Conservation (phyloP, 2,329 filamentous ascomycete genomes). For the Colletotrichum simmondsii region DNA sequence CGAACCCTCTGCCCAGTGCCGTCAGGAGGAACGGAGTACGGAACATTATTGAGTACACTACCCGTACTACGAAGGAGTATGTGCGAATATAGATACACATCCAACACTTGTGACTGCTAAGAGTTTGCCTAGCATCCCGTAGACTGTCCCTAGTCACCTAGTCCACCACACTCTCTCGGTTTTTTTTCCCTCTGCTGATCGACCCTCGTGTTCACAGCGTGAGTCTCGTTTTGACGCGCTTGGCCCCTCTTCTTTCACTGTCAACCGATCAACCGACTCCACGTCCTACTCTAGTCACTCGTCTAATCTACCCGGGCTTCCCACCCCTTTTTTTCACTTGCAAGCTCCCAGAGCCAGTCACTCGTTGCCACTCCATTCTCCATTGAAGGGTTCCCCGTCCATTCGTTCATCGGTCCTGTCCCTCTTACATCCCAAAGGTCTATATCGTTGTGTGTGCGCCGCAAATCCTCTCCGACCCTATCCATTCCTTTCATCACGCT, state of each 20-base stretch:
- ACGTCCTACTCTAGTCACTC: constrained; percentile 6
- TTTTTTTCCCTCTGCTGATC: background rate
- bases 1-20: background rate
- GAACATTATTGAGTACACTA: background rate
- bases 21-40: background rate
- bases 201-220: background rate
- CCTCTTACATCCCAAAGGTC: constrained; percentile 17
- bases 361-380: constrained; percentile 9
- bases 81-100: too few species aligned
- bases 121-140: background rate
- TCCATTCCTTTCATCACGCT: constrained; percentile 29
- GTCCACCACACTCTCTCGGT: background rate
- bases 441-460: constrained; percentile 28
- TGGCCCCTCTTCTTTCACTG: constrained; percentile 7
- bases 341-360: constrained; percentile 1
- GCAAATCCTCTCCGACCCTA: constrained; percentile 20
- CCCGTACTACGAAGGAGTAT: too few species aligned
- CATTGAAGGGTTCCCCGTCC: constrained; percentile 25
- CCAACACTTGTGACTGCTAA: background rate
- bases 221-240: background rate
- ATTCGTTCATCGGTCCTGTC: constrained; percentile 17
- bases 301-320: constrained; percentile 29
- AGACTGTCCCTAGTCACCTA: background rate
- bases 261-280: background rate
- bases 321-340: constrained; percentile 24